Base-by-base conservation (phyloP, 2,329 filamentous ascomycete genomes). In the Trichoderma sp. region DNA sequence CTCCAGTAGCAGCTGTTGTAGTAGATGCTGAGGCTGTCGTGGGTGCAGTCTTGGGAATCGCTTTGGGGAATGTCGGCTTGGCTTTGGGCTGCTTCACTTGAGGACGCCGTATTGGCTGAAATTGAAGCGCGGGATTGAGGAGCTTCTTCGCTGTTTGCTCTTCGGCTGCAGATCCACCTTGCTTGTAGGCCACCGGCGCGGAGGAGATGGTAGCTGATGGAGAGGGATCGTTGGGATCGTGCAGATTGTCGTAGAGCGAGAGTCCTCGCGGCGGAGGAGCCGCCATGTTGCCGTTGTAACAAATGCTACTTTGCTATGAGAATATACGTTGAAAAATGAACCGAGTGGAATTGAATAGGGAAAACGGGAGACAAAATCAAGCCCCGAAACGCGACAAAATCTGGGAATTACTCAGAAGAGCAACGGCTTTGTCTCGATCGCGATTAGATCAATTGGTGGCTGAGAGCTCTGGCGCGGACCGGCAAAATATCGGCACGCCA, bases 201-300 rank as follows among this genome's bases (percentile, higher is more conserved):
- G 90, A 87, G 17, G 91, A 92, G 73, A 94, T 92, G n/a, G 90
- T 91, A n/a, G 84, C 80, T 2, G 84, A 74, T 39, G 80, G 78
- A 70, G 78, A 73, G 56, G 72, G 83, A 80, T 80, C 78, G 70
- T 80, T 78, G 22, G 87, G 82, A 73, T 92, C 90, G 70, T 95
- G 87, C 52, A 97, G 86, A 77, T 96, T 92, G 65, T 92, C 93
- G 77, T 97, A 97, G 5, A 96, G 87, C 19, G 92, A 94, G 72
- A 93, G 82, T 67, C 84, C 84, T 67, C 82, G 79, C 56, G 78
- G 76, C 13, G 79, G 78, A 53, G 81, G 81, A 68, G 73, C 75
- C 69, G 78, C 72, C 74, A 76, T 78, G 59, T 29, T 52, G 12
- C 27, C 32, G 32, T 37, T 37, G 9, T n/a, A 13, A 39, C 19